Base-by-base conservation (phyloP, 768 basidiomycete genomes). In the Neoboletus magnificus region DNA sequence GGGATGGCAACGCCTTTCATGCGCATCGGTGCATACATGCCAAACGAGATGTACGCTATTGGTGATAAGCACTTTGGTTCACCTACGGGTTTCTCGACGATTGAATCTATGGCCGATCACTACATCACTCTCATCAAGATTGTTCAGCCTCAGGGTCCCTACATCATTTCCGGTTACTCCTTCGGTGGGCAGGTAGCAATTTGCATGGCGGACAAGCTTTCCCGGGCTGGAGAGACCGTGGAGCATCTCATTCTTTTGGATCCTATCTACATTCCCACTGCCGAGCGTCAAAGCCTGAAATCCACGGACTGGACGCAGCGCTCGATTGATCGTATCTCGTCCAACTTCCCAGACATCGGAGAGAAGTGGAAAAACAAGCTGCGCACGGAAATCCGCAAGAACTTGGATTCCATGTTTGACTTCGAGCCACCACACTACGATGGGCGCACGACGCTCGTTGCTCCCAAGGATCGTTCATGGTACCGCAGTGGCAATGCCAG, bases 1-100 rank as follows among this genome's bases (percentile, higher is more conserved):
- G 68, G 68, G 36, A 70, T 69, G 66, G 68, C 64, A 9, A 69
- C 68, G 2, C 68, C 68, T 4, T 70, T 66, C 56, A 69, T 69
- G 68, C 64, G 68, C 13, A 68, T 69, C 25, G 69, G 68, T 7
- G 64, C 68, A 22, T 69, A 61, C 55, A 69, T 69, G 68, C 66
- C 68, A 1, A 68, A 57, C 43, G 68, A 70, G 63, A 66, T 70
- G 62, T 70, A 69, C 32, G 68, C 69, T n/a, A 70, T 70, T 23
- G 69, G 68, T 27, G 68, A 70, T 59, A 66, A 63, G 29, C 64
- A 70, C 52, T 69, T 69, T 30, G 68, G 68, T 30, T 71, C 66
- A 12, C 41, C 64, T 29, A 66, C 61, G 0, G 68, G 68, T 46
- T 70, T 70, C 56, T 59, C 63, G 29, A 55, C 64, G 23, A 61